Evolutionary conservation across 2,329 filamentous ascomycete species (phyloP).

Genomic region (Colletotrichum somersetense): DNA sequence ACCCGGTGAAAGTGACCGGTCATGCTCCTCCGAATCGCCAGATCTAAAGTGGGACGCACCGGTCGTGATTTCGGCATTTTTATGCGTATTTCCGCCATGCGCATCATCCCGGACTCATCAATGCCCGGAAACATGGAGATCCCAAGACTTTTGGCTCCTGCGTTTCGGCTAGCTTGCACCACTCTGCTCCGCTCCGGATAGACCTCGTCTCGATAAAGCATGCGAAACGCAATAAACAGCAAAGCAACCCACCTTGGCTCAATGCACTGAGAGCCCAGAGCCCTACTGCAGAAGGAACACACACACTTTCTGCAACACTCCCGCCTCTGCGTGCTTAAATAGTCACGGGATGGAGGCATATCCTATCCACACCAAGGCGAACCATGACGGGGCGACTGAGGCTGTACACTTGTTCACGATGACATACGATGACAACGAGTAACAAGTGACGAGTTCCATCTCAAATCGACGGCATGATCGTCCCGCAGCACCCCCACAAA

Average conservation of each 20-base stretch:
- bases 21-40: constrained; percentile 36
- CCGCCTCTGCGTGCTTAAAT: background rate
- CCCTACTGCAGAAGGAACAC: background rate
- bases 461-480: constrained; percentile 28
- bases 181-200: constrained; percentile 9
- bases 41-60: constrained; percentile 27
- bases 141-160: constrained; percentile 25
- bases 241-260: constrained; percentile 26
- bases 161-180: constrained; percentile 22
- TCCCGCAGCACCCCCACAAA: constrained; percentile 40
- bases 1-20: constrained; percentile 36
- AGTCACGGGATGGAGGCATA: constrained; percentile 11
- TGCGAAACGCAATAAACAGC: constrained; percentile 30
- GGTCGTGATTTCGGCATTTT: constrained; percentile 39
- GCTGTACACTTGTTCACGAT: background rate
- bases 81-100: constrained; percentile 41
- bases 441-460: constrained; percentile 27
- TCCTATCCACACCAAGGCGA: background rate
- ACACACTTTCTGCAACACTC: background rate
- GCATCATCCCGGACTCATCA: constrained; percentile 36
- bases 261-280: constrained; percentile 12
- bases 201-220: constrained; percentile 21
- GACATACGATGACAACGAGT: background rate
- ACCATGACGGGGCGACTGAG: background rate
- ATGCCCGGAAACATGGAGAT: constrained; percentile 38